A percentile compares a stretch with the other conserved stretches of the same genome.
Conservation (phyloP, 139 green algal genomes). For the Tetradesmus lagerheimii region DNA sequence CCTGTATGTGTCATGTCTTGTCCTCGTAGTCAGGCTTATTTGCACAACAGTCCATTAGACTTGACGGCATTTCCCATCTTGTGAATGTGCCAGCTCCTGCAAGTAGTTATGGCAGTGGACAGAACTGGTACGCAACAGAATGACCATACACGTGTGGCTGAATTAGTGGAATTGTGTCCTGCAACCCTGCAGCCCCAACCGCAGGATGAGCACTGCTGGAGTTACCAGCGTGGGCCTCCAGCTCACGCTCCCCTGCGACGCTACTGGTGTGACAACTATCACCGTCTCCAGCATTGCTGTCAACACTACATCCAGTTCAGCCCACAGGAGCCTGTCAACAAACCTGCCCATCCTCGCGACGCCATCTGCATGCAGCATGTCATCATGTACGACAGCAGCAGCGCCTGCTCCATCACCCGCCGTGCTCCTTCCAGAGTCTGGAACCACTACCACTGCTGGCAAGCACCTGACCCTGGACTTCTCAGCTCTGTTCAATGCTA, state of each 20-base stretch:
- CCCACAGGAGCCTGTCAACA: background rate
- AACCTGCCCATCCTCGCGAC: background rate
- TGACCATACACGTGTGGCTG: too few species aligned
- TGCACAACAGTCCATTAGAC: too few species aligned
- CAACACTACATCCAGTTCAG: background rate
- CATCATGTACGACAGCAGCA: background rate
- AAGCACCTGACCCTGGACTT: background rate
- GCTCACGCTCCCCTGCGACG: background rate
- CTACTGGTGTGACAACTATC: background rate
- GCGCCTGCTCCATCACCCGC: background rate
- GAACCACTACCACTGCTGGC: background rate
- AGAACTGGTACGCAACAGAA: too few species aligned
- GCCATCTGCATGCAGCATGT: background rate
- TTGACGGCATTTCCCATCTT: too few species aligned
- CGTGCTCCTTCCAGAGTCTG: background rate
- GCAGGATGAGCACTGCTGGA: background rate
- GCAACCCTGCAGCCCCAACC: background rate
- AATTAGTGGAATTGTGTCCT: background rate
- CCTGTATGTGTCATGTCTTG: too few species aligned
- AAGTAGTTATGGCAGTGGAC: too few species aligned
- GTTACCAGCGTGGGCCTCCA: background rate
- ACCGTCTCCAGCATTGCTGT: background rate
- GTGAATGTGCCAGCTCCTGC: too few species aligned
- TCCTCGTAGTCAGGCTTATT: too few species aligned
- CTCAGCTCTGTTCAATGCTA: background rate